Evolutionary conservation across 768 basidiomycete species (phyloP).

Genomic region (Lyophyllum decastes): DNA sequence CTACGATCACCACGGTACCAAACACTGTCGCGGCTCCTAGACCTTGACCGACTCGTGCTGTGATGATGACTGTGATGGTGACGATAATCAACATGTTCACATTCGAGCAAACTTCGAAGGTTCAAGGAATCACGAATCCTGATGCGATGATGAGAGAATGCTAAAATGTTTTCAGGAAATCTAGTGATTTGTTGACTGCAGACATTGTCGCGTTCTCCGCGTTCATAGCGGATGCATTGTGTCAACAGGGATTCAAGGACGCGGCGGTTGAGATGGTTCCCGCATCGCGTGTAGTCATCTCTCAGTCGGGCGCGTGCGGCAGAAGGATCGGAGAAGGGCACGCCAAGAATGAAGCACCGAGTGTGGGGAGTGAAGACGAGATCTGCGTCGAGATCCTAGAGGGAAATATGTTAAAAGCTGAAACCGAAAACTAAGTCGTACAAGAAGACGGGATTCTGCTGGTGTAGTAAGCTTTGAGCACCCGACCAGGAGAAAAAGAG

Average conservation of each 20-base stretch:
- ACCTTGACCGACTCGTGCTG: background rate
- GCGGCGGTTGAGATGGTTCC: slow-evolving; percentile 13
- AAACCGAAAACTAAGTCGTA: background rate
- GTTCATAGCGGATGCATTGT: slow-evolving; percentile 12
- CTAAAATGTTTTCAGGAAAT: slow-evolving; percentile 13
- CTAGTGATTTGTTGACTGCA: slow-evolving; percentile 11
- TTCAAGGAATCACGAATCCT: slow-evolving; percentile 3
- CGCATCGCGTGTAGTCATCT: slow-evolving; percentile 10
- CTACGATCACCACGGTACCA: background rate
- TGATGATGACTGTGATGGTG: background rate
- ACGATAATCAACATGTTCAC: slow-evolving; percentile 1
- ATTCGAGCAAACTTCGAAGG: slow-evolving; percentile 13
- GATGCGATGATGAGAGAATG: slow-evolving; percentile 9
- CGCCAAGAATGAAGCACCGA: slow-evolving; percentile 13
- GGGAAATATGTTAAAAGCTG: background rate
- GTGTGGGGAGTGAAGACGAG: background rate
- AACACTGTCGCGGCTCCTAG: slow-evolving; percentile 1
- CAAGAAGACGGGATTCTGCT: slow-evolving; percentile 5
- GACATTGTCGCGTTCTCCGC: slow-evolving; percentile 7
- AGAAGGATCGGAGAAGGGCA: slow-evolving; percentile 12
- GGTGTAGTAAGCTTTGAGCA: background rate
- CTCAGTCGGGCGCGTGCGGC: slow-evolving; percentile 10
- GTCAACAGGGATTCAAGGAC: slow-evolving; percentile 16
- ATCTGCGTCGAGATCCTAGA: slow-evolving; percentile 7
- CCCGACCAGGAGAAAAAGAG: slow-evolving; percentile 8